These are phyloP conservation scores for Quercus agrifolia DNA, from an alignment of 306 rosid genomes.

Conservation along the genomic window DNA sequence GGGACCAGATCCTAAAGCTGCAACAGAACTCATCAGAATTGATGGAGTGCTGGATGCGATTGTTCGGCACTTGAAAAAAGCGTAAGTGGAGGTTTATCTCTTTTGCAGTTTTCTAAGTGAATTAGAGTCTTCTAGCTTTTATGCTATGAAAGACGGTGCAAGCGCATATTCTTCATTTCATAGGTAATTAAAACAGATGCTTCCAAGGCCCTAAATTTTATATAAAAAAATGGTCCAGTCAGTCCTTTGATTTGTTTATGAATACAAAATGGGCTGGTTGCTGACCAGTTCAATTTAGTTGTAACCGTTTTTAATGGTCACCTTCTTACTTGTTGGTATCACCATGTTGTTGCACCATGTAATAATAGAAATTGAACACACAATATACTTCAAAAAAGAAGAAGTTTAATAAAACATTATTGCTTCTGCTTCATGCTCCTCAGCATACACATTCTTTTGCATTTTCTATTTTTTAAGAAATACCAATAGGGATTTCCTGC, in stretches of 20 bases:
- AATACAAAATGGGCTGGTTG: not conserved
- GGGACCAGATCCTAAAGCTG: constrained; percentile 93
- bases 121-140: constrained; percentile 7
- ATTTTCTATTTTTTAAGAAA: not conserved
- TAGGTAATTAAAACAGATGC: not conserved
- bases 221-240: not conserved
- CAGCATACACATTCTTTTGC: no score
- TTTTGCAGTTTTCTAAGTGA: constrained; percentile 9
- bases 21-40: constrained; percentile 67
- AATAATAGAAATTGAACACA: not conserved
- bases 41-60: constrained; percentile 88
- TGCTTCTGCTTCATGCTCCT: not conserved
- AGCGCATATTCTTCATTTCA: not conserved
- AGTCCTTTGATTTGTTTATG: not conserved
- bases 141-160: not conserved
- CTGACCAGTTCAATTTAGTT: not conserved
- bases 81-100: constrained; percentile 48
- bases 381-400: no score
- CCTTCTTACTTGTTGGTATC: not conserved
- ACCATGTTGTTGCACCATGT: not conserved
- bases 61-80: constrained; percentile 76
- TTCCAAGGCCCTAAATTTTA: not conserved
- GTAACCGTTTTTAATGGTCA: not conserved
- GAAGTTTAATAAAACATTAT: not conserved
- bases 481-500: not conserved